Conservation (phyloP, 2,329 filamentous ascomycete genomes). For the Pyrenophora graminea region DNA sequence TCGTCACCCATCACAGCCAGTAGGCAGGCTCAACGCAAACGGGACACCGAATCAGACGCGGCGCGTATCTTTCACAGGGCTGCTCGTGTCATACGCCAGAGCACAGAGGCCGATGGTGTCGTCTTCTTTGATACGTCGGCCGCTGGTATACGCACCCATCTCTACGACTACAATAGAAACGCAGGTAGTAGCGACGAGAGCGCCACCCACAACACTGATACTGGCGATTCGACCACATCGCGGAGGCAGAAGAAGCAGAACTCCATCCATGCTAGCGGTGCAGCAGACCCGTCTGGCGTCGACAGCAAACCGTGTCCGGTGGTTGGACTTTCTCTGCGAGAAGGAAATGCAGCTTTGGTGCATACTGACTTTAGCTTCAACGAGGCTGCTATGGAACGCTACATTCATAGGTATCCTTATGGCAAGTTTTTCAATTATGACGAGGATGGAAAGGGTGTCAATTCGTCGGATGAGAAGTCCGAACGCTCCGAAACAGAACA, state of each 20-base stretch:
- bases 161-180: constrained; percentile 25
- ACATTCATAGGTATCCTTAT: constrained; percentile 39
- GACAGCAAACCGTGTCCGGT: constrained; percentile 34
- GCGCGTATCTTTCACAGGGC: constrained; percentile 43
- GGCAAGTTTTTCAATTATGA: constrained; percentile 45
- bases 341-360: constrained; percentile 21
- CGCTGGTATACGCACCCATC: constrained; percentile 31
- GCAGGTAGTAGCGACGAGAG: constrained; percentile 33
- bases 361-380: constrained; percentile 39
- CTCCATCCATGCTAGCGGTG: constrained; percentile 3
- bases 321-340: constrained; percentile 28
- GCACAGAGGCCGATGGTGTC: constrained; percentile 39
- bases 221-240: constrained; percentile 29
- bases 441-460: constrained; percentile 37
- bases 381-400: constrained; percentile 41
- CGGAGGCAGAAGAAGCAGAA: constrained; percentile 23
- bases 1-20: constrained; percentile 8
- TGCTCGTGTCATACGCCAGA: constrained; percentile 42
- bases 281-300: constrained; percentile 5
- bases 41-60: constrained; percentile 28
- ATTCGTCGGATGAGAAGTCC: constrained; percentile 39
- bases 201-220: constrained; percentile 37
- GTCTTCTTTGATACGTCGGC: constrained; percentile 44
- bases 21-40: constrained; percentile 28
- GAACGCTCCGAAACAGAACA: constrained; percentile 37